Conservation (phyloP, 2,329 filamentous ascomycete species). For the Dendrostoma leiphaemia region DNA sequence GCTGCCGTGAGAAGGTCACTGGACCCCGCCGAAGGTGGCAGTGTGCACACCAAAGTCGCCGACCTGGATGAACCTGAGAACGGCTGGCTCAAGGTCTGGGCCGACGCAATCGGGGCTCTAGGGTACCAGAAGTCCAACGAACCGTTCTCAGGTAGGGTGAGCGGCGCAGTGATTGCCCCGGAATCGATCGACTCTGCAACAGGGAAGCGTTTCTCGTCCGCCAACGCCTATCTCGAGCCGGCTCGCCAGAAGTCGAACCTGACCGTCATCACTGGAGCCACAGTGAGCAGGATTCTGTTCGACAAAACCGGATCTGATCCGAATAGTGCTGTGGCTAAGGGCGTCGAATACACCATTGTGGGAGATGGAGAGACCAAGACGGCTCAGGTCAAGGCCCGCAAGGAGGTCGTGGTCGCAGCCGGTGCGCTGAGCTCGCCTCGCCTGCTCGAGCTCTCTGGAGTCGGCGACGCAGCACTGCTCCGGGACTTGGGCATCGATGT, state of each 20-base stretch:
- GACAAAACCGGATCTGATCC: neutral
- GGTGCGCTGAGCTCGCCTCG: no score
- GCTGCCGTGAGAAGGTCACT: neutral
- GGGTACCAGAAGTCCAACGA: no score
- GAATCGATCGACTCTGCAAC: slow-evolving; percentile 13
- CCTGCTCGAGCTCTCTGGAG: no score
- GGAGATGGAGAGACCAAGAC: slow-evolving; percentile 18
- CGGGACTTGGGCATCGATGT: no score
- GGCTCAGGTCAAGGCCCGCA: neutral
- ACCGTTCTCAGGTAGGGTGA: neutral
- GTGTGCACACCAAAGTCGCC: no score
- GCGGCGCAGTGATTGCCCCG: neutral
- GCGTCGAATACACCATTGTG: slow-evolving; percentile 1
- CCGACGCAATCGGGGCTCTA: no score
- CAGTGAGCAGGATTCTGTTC: slow-evolving; percentile 23
- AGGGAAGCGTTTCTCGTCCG: slow-evolving; percentile 10
- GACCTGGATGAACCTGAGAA: no score
- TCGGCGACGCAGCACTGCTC: no score
- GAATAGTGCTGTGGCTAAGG: slow-evolving; percentile 3
- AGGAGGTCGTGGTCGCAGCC: no score
- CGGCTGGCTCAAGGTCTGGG: no score
- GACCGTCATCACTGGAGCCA: slow-evolving; percentile 20
- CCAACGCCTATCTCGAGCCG: slow-evolving; percentile 11
- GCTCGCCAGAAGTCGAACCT: slow-evolving; percentile 11
- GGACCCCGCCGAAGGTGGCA: neutral